These are phyloP conservation scores for Trichocomaceae sp. DNA, from an alignment of 2,329 filamentous ascomycete species.

Conservation along the genomic window DNA sequence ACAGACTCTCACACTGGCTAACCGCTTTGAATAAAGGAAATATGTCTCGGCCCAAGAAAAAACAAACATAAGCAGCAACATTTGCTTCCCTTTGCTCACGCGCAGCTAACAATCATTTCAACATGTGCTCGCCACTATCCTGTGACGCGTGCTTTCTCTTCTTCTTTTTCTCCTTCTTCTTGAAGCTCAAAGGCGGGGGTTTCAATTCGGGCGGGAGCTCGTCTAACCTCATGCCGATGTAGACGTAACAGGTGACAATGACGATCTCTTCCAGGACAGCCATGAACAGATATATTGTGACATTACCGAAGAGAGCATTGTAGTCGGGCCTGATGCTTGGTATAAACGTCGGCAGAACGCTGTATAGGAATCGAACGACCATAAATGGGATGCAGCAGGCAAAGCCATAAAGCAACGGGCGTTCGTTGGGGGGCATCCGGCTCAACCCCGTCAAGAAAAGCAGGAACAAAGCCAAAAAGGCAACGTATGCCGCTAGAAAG, in stretches of 20 bases:
- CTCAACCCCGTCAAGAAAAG: conserved; percentile 1
- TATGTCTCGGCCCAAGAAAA: too few relatives aligned
- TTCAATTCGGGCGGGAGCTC: conserved; percentile 3
- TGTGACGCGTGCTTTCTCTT: conserved; percentile 3
- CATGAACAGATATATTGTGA: conserved; percentile 5
- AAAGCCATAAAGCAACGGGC: background rate
- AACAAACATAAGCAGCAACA: too few relatives aligned
- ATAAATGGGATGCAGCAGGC: conserved; percentile 1
- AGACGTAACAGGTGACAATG: conserved; percentile 2
- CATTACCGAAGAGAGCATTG: background rate
- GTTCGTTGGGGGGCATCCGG: background rate
- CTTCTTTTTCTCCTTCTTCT: conserved; percentile 5
- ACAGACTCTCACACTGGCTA: too few relatives aligned
- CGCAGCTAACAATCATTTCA: background rate
- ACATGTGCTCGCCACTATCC: background rate
- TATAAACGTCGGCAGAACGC: conserved; percentile 1
- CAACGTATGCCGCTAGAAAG: background rate
- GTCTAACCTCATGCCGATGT: conserved; percentile 3
- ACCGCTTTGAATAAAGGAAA: too few relatives aligned
- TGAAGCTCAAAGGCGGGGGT: conserved; percentile 3
- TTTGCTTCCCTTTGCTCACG: too few relatives aligned
- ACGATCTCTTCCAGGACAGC: conserved; percentile 2
- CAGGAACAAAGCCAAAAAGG: background rate
- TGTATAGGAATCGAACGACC: conserved; percentile 4
- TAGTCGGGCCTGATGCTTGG: background rate